Percentiles rank a stretch among this genome's conserved stretches.
phyloP scores from a whole-genome alignment of 257 asterid genomes.

The Orobanche coerulescens region DNA sequence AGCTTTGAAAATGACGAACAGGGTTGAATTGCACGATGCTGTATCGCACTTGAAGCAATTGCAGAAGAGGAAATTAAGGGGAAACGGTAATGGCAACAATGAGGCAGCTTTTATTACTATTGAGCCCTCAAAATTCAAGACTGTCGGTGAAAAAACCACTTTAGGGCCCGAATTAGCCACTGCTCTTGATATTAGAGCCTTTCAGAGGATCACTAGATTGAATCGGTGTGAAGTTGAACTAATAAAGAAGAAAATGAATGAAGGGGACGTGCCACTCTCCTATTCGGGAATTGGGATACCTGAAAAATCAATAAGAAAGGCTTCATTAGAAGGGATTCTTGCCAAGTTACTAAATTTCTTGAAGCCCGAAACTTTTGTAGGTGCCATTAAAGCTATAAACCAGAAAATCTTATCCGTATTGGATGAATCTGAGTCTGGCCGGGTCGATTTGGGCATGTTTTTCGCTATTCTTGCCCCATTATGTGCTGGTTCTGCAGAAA shows the following conservation, averaged over 20 bases:
- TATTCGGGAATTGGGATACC: slow-evolving; percentile 78
- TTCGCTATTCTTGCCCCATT: slow-evolving; percentile 81
- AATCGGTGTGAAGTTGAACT: slow-evolving; percentile 73
- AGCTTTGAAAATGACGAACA: slow-evolving; percentile 88
- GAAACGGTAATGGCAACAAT: slow-evolving; percentile 49
- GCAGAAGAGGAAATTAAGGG: slow-evolving; percentile 74
- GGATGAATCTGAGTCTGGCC: slow-evolving; percentile 81
- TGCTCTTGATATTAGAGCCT: slow-evolving; percentile 77
- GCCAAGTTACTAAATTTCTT: slow-evolving; percentile 65
- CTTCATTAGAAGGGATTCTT: slow-evolving; percentile 75
- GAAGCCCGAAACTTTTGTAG: slow-evolving; percentile 92
- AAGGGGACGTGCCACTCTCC: slow-evolving; percentile 67
- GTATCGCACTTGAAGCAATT: slow-evolving; percentile 86
- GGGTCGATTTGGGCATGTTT: slow-evolving; percentile 89
- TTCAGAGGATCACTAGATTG: slow-evolving; percentile 88
- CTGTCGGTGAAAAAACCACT: slow-evolving; percentile 66
- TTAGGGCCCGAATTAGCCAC: slow-evolving; percentile 57
- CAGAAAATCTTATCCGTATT: slow-evolving; percentile 69
- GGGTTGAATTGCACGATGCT: slow-evolving; percentile 91
- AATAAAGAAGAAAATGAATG: slow-evolving; percentile 77
- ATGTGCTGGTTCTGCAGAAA: slow-evolving; percentile 74
- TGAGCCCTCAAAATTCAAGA: slow-evolving; percentile 72
- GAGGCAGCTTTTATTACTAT: slow-evolving; percentile 66
- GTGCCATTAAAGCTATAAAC: slow-evolving; percentile 89
- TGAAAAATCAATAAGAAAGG: slow-evolving; percentile 84